Percentiles rank a stretch among this genome's conserved stretches.
These are phyloP conservation scores for Omphalea diandra DNA, from an alignment of 441 rosid genomes.

Conservation along the genomic window DNA sequence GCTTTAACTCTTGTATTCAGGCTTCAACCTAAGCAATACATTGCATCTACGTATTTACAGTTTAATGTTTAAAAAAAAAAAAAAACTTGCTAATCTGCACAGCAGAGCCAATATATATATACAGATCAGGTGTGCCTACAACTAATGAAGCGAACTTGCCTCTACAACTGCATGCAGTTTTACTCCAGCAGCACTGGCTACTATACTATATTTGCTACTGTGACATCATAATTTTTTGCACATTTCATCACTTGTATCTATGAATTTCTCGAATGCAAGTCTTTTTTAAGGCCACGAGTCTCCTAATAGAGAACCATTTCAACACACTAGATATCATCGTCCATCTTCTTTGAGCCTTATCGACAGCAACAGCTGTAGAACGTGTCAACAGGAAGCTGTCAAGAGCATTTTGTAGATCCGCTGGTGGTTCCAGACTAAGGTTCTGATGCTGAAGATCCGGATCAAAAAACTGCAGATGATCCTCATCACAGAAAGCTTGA, in stretches of 20 bases:
- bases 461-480: constrained; percentile 52
- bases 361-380: constrained; percentile 29
- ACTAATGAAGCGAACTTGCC: constrained; percentile 10
- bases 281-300: constrained; percentile 47
- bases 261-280: constrained; percentile 24
- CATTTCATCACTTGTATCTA: constrained; percentile 30
- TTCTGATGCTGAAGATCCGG: constrained; percentile 44
- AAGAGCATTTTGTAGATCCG: constrained; percentile 60
- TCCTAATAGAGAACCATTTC: constrained; percentile 68
- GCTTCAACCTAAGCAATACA: constrained; percentile 15
- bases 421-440: constrained; percentile 47
- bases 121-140: constrained; percentile 21
- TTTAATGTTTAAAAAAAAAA: neutral
- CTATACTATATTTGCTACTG: constrained; percentile 1
- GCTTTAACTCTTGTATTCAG: constrained; percentile 4
- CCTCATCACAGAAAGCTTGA: constrained; percentile 69
- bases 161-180: constrained; percentile 29
- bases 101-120: constrained; percentile 6
- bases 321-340: constrained; percentile 65
- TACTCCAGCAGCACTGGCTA: constrained; percentile 22
- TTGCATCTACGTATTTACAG: constrained; percentile 24
- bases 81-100: constrained; percentile 10
- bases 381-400: constrained; percentile 48
- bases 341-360: constrained; percentile 73
- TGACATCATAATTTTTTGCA: neutral